Percentiles rank a stretch among this genome's conserved stretches.
These are phyloP conservation scores for Pleurotus eryngii DNA, from an alignment of 768 basidiomycete species.

Conservation along the genomic window DNA sequence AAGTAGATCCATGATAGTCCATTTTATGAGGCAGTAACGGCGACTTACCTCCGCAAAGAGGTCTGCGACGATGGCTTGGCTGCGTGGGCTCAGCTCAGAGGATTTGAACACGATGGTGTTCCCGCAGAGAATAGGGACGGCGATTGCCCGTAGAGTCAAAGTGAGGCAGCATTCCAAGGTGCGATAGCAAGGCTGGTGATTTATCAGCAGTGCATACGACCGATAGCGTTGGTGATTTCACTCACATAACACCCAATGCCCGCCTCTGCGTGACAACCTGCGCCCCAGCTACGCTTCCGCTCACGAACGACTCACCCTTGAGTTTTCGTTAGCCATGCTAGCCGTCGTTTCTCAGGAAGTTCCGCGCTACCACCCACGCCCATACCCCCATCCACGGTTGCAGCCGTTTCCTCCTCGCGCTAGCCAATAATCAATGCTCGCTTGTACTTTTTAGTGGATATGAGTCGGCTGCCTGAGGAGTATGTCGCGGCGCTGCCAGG, in stretches of 20 bases:
- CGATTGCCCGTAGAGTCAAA: conserved; percentile 43
- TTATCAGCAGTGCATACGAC: too few relatives aligned
- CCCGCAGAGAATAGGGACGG: conserved; percentile 48
- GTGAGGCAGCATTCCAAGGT: conserved; percentile 55
- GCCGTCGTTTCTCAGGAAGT: conserved; percentile 29
- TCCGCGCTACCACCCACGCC: conserved; percentile 19
- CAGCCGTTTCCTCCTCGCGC: conserved; percentile 39
- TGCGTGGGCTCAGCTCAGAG: conserved; percentile 47
- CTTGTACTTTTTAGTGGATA: conserved; percentile 38
- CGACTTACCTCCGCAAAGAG: conserved; percentile 41
- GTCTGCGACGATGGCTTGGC: conserved; percentile 42
- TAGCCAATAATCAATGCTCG: conserved; percentile 27
- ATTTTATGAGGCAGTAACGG: too few relatives aligned
- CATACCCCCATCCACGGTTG: conserved; percentile 18
- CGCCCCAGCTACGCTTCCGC: conserved; percentile 37
- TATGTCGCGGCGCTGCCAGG: conserved; percentile 37
- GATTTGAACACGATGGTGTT: conserved; percentile 54
- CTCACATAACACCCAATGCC: conserved; percentile 52
- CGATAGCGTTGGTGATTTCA: not conserved
- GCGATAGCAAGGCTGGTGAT: conserved; percentile 43
- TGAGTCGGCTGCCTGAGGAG: conserved; percentile 46
- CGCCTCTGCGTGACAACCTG: conserved; percentile 41
- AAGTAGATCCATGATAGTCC: too few relatives aligned
- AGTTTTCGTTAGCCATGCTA: conserved; percentile 31
- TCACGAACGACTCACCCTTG: conserved; percentile 41